Evolutionary conservation across 169 alveolate species (phyloP).

Genomic region (Plasmodium gaboni): DNA sequence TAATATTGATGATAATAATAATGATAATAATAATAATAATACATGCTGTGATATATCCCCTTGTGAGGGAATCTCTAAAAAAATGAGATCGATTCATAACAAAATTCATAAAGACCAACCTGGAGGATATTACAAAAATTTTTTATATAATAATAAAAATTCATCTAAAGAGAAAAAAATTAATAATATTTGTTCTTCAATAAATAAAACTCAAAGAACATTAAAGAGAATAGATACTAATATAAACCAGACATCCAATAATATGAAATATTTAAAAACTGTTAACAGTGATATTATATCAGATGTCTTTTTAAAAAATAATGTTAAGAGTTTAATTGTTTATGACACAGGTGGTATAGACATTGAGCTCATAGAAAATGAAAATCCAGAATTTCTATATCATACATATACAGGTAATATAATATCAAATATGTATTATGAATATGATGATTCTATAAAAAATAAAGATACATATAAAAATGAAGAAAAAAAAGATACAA

Average conservation of each 20-base stretch:
- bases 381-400: conserved; percentile 62
- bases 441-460: conserved; percentile 51
- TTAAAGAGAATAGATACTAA: neutral
- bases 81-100: no score
- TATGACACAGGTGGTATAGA: conserved; percentile 71
- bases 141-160: neutral
- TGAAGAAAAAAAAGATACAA: conserved; percentile 12
- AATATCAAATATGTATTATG: conserved; percentile 63
- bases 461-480: conserved; percentile 15
- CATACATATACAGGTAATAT: conserved; percentile 74
- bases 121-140: neutral
- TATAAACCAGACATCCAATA: neutral
- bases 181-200: neutral
- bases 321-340: conserved; percentile 53
- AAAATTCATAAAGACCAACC: neutral
- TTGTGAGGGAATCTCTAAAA: neutral
- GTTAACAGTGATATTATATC: conserved; percentile 67
- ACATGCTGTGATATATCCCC: neutral
- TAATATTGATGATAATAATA: neutral
- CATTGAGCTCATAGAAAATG: conserved; percentile 67
- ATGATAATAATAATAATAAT: neutral
- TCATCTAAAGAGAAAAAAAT: neutral
- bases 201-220: neutral
- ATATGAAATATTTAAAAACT: neutral
- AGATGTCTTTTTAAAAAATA: conserved; percentile 64